A percentile compares a stretch with the other conserved stretches of the same genome.
Conservation (phyloP, 352 stramenopile genomes). For the Halophytophthora batemanensis region DNA sequence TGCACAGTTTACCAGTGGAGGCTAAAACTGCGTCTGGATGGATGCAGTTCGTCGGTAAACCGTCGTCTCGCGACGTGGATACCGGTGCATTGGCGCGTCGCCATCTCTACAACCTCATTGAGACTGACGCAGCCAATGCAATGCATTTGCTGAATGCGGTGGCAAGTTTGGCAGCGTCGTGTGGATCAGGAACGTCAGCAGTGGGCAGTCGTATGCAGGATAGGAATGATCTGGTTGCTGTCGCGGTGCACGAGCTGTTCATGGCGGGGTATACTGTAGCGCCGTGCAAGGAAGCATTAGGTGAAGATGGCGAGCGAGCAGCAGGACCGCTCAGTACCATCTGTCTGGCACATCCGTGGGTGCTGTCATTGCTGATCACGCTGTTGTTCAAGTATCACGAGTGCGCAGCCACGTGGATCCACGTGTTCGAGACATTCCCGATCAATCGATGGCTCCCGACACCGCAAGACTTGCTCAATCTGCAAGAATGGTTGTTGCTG, state of each 20-base stretch:
- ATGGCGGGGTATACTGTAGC: conserved; percentile 55
- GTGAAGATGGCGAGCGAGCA: conserved; percentile 46
- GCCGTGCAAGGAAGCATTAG: conserved; percentile 39
- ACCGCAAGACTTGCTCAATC: conserved; percentile 51
- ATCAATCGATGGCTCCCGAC: conserved; percentile 83
- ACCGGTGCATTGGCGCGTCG: conserved; percentile 31
- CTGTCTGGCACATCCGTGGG: conserved; percentile 55
- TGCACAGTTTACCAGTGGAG: conserved; percentile 50
- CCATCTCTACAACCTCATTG: conserved; percentile 58
- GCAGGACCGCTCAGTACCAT: conserved; percentile 57
- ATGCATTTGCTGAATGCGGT: conserved; percentile 73
- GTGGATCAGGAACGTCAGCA: conserved; percentile 2
- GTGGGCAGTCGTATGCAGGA: conserved; percentile 6
- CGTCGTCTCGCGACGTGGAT: conserved; percentile 27
- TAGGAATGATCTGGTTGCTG: conserved; percentile 43
- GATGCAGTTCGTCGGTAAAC: conserved; percentile 61
- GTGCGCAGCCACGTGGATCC: conserved; percentile 73
- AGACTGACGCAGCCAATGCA: conserved; percentile 58
- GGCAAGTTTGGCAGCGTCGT: conserved; percentile 48
- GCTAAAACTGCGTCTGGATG: conserved; percentile 60
- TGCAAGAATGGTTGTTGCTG: conserved; percentile 83
- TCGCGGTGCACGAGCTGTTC: conserved; percentile 69
- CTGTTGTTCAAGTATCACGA: conserved; percentile 78
- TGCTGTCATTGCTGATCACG: conserved; percentile 58
- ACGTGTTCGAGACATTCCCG: conserved; percentile 84